phyloP scores from a whole-genome alignment of 805 yeast species.

The Lachancea fermentati region DNA sequence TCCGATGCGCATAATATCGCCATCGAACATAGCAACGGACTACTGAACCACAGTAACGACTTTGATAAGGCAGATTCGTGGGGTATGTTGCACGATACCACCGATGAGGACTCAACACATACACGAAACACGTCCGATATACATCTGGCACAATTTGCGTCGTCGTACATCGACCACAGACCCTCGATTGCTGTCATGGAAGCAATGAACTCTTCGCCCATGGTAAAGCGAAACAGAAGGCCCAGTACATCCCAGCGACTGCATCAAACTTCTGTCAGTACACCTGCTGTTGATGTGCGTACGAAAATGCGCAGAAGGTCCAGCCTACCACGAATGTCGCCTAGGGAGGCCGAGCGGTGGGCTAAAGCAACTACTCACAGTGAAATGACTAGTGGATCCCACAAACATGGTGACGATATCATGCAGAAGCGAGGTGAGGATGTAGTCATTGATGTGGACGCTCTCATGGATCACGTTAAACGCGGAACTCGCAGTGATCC shows the following conservation, averaged over 20 bases:
- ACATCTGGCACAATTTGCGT: constrained; percentile 5
- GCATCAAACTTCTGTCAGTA: background rate
- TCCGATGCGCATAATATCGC: constrained; percentile 1
- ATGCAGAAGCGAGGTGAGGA: constrained; percentile 18
- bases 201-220: constrained; percentile 7
- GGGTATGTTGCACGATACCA: constrained; percentile 30
- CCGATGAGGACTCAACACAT: constrained; percentile 7
- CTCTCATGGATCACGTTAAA: constrained; percentile 27
- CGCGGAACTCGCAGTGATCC: constrained; percentile 6
- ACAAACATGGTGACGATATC: constrained; percentile 19
- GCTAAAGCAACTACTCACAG: constrained; percentile 1
- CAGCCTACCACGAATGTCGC: constrained; percentile 2
- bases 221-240: constrained; percentile 1
- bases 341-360: constrained; percentile 9
- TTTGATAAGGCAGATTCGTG: constrained; percentile 31
- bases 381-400: background rate
- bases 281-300: background rate
- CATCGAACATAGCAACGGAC: background rate
- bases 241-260: constrained; percentile 4
- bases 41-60: constrained; percentile 14
- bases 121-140: constrained; percentile 7
- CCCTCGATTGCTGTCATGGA: constrained; percentile 12
- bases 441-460: constrained; percentile 33
- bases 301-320: background rate
- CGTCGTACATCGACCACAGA: constrained; percentile 12